Evolutionary conservation across 2,329 filamentous ascomycete genomes (phyloP), one percentile per base, ranked within the genome.

Genomic region (Knoxdaviesia capensis): DNA sequence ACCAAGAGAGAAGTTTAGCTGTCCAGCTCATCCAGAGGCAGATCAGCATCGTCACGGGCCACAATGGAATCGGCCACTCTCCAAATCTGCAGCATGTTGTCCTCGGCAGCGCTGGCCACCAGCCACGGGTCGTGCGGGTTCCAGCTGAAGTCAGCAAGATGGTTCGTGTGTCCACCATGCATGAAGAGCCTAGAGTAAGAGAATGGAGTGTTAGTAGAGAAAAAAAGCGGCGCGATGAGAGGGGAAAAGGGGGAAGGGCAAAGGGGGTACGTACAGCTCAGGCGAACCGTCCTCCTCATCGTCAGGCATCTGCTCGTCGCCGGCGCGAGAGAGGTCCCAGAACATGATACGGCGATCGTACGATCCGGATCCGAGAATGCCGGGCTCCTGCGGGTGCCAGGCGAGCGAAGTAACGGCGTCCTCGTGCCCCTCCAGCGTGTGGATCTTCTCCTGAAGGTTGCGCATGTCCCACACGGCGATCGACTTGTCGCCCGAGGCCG

Each of bases 151-250:
- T 98, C 92, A 34, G 84, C 86, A 47, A 98, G 75, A 50, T 92
- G 81, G 61, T 94, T 94, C 7, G 90, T 98, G 64, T 98, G 92
- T 32, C 90, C 90, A 46, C 90, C 90, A 54, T 98, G 90, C 87
- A 98, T 96, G 62, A 98, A 98, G 1, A 98, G 65, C 39, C 82
- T 86, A 45, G 5, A 36, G 20, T 3, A 20, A 20, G 42, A 33
- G 5, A 8, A n/a, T 11, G 5, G 35, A 46, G 39, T 48, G 48
- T 56, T 48, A 57, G 50, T 41, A 45, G 36, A 5, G 8, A 11
- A 40, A 38, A 11, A 7, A 32, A 8, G n/a, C 9, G n/a, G 9
- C 6, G 34, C 51, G 43, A 44, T 45, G 34, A 4, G 6, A 28
- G 28, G 28, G 31, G n/a, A 39, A 36, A 5, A n/a, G 29, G 10